phyloP scores from a whole-genome alignment of 2,329 filamentous ascomycete genomes.

The Fonsecaea monophora region DNA sequence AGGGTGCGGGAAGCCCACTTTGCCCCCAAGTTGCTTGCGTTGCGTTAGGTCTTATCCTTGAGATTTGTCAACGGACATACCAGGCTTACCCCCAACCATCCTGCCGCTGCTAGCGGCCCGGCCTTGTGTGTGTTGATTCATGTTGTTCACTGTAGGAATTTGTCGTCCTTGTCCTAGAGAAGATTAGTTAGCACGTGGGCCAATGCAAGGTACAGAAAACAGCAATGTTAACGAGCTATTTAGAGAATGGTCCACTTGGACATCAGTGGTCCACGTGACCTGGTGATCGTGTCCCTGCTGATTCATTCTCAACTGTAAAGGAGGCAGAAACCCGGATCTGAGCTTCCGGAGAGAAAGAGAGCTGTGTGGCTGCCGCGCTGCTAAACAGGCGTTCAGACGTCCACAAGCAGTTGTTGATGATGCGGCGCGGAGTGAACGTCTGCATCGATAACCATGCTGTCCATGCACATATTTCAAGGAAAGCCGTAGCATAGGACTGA shows the following conservation, averaged over 20 bases:
- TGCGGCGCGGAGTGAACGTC: neutral
- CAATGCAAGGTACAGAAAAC: constrained; percentile 2
- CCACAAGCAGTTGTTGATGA: neutral
- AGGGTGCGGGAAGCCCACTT: constrained; percentile 27
- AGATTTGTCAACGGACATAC: constrained; percentile 21
- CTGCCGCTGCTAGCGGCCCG: constrained; percentile 34
- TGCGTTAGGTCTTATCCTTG: constrained; percentile 7
- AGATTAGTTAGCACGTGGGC: constrained; percentile 13
- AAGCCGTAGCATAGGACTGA: neutral
- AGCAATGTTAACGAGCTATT: constrained; percentile 7
- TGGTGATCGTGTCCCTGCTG: neutral
- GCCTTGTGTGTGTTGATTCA: constrained; percentile 34
- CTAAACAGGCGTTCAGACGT: neutral
- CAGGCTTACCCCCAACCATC: constrained; percentile 36
- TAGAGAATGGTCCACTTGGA: constrained; percentile 4
- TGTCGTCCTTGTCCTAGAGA: constrained; percentile 37
- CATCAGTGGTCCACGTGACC: neutral
- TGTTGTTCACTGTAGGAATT: constrained; percentile 35
- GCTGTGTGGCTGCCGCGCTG: neutral
- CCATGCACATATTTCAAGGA: neutral
- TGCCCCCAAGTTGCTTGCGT: constrained; percentile 37
- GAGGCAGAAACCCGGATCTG: neutral
- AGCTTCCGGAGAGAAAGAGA: neutral
- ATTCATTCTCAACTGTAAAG: neutral
- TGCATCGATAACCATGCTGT: neutral